Evolutionary conservation across 2,329 filamentous ascomycete genomes (phyloP).

Genomic region (Colletotrichum sojae): DNA sequence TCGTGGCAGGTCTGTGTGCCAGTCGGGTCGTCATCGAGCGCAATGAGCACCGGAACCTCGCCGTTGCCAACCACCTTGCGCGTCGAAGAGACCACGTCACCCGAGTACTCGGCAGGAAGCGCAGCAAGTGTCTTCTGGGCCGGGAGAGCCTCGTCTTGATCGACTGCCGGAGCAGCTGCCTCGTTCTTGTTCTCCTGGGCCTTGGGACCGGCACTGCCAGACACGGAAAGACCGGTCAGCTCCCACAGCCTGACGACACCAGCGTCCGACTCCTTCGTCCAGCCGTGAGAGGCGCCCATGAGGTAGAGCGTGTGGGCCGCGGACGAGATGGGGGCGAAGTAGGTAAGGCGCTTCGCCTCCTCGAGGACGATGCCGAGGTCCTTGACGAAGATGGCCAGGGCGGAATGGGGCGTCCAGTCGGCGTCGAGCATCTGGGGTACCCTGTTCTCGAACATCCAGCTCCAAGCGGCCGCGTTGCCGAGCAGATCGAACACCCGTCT

Average conservation of each 20-base stretch:
- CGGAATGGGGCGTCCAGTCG: constrained; percentile 53
- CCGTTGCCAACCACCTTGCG: constrained; percentile 40
- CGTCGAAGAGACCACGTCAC: constrained; percentile 44
- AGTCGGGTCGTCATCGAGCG: constrained; percentile 70
- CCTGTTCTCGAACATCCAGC: constrained; percentile 55
- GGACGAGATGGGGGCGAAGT: constrained; percentile 48
- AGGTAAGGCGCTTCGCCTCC: constrained; percentile 49
- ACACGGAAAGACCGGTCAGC: constrained; percentile 43
- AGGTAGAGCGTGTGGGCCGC: constrained; percentile 51
- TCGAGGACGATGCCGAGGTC: constrained; percentile 52
- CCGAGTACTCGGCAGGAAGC: constrained; percentile 44
- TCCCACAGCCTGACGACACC: constrained; percentile 58
- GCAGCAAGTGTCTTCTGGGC: constrained; percentile 43
- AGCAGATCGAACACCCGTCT: constrained; percentile 63
- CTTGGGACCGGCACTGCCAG: constrained; percentile 36
- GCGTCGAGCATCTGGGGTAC: constrained; percentile 53
- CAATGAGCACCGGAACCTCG: constrained; percentile 49
- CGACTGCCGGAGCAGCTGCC: background rate
- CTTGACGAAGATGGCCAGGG: constrained; percentile 53
- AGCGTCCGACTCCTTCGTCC: constrained; percentile 52
- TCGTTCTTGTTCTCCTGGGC: background rate
- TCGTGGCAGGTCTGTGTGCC: constrained; percentile 75
- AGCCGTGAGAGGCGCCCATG: constrained; percentile 49
- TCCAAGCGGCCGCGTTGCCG: constrained; percentile 53
- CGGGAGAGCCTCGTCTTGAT: constrained; percentile 34